Evolutionary conservation across 1,139 yeast species (phyloP).

Genomic region (Hanseniaspora gamundiae): DNA sequence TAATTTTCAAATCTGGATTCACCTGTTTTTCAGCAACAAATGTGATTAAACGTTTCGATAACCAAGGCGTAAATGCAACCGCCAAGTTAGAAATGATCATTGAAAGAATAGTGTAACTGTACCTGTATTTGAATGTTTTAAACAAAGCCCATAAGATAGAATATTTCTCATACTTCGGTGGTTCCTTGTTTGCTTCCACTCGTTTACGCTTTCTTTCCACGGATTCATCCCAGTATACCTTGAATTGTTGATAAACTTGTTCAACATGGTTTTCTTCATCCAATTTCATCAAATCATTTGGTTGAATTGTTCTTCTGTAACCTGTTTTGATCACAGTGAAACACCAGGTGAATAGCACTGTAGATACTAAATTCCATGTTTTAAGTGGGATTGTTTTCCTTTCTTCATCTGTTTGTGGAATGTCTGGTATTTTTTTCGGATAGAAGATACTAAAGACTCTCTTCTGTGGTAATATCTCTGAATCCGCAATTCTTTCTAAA

Average conservation of each 20-base stretch:
- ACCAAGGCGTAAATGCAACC: constrained; percentile 26
- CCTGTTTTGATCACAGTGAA: constrained; percentile 48
- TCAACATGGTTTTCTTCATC: background rate
- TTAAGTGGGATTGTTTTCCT: constrained; percentile 32
- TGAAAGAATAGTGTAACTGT: constrained; percentile 7
- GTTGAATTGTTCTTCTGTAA: constrained; percentile 52
- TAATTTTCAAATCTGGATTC: constrained; percentile 16
- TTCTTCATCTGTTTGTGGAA: constrained; percentile 25
- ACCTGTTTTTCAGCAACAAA: constrained; percentile 28
- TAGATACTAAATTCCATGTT: constrained; percentile 3
- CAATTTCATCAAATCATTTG: constrained; percentile 32
- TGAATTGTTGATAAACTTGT: constrained; percentile 1
- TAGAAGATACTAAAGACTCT: constrained; percentile 30
- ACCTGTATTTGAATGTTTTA: constrained; percentile 4
- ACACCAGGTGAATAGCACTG: constrained; percentile 45
- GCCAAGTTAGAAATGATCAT: constrained; percentile 12
- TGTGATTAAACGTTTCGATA: constrained; percentile 32
- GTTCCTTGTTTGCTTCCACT: constrained; percentile 8
- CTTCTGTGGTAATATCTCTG: constrained; percentile 26
- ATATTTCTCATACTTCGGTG: background rate
- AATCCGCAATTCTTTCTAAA: constrained; percentile 21
- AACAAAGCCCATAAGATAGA: constrained; percentile 1
- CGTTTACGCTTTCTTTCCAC: background rate
- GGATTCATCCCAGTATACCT: constrained; percentile 1
- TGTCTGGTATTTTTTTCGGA: constrained; percentile 20